A percentile compares a stretch with the other conserved stretches of the same genome.
Conservation (phyloP, 192 early-diverging fungal species). For the Backusella australiensis region DNA sequence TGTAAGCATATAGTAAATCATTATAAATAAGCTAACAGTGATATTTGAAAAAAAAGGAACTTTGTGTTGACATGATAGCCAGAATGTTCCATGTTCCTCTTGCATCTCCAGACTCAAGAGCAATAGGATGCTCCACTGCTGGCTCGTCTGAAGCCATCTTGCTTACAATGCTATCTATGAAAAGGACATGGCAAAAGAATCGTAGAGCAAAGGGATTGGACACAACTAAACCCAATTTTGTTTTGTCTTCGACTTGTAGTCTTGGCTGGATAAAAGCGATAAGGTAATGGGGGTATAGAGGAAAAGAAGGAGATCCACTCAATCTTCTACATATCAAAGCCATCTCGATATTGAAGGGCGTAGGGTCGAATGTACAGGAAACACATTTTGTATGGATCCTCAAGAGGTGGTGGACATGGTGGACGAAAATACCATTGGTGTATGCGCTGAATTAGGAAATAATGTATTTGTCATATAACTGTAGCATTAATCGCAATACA, state of each 20-base stretch:
- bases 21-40: too few relatives aligned
- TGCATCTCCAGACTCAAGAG: constrained; percentile 31
- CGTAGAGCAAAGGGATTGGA: constrained; percentile 60
- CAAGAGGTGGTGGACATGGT: constrained; percentile 63
- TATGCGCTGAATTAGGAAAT: constrained; percentile 71
- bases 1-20: constrained; percentile 15
- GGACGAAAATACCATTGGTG: constrained; percentile 87
- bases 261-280: constrained; percentile 28
- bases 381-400: constrained; percentile 54
- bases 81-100: constrained; percentile 37
- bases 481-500: too few relatives aligned
- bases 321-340: not conserved
- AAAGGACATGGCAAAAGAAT: constrained; percentile 66
- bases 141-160: constrained; percentile 81
- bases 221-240: constrained; percentile 68
- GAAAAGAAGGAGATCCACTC: not conserved
- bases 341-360: constrained; percentile 40
- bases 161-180: constrained; percentile 74
- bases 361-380: constrained; percentile 27
- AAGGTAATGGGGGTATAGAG: not conserved
- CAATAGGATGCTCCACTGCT: constrained; percentile 67
- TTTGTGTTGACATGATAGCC: constrained; percentile 42
- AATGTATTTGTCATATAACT: constrained; percentile 31
- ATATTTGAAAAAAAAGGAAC: not conserved
- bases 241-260: constrained; percentile 75